These are phyloP conservation scores for Exserohilum rostratum DNA, from an alignment of 2,329 filamentous ascomycete species.

Conservation along the genomic window DNA sequence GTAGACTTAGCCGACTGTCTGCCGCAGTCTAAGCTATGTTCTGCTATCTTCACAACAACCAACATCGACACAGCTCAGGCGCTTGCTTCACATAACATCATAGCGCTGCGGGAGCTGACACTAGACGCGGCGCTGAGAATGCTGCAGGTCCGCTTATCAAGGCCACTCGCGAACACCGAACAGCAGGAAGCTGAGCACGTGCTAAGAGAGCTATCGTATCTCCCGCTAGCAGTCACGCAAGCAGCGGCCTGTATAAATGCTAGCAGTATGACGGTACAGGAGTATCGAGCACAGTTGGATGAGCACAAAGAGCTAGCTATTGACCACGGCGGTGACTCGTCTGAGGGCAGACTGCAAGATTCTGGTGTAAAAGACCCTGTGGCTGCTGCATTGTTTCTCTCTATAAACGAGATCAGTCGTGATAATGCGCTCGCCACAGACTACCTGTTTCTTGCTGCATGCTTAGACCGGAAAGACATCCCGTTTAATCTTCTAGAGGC, in stretches of 20 bases:
- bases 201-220: slow-evolving; percentile 14
- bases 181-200: slow-evolving; percentile 12
- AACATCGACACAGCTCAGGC: slow-evolving; percentile 8
- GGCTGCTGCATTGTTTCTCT: neutral
- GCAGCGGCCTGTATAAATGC: no score
- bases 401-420: neutral
- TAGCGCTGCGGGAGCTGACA: slow-evolving; percentile 13
- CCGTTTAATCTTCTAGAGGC: slow-evolving; percentile 22
- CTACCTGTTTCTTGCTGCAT: slow-evolving; percentile 50
- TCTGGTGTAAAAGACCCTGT: neutral
- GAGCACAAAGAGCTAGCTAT: neutral
- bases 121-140: slow-evolving; percentile 5
- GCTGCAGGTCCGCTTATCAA: slow-evolving; percentile 1
- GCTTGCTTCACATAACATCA: slow-evolving; percentile 14
- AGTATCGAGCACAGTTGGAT: neutral
- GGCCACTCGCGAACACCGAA: neutral
- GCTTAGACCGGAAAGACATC: slow-evolving; percentile 38
- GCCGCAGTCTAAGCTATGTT: neutral
- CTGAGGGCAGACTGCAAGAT: neutral
- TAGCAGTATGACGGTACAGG: neutral
- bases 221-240: neutral
- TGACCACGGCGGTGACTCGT: neutral
- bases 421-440: slow-evolving; percentile 42
- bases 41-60: slow-evolving; percentile 9
- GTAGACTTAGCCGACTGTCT: slow-evolving; percentile 1